These are phyloP conservation scores for Magnaporthiopsis rhizophila DNA, from an alignment of 2,329 filamentous ascomycete genomes.

Conservation along the genomic window DNA sequence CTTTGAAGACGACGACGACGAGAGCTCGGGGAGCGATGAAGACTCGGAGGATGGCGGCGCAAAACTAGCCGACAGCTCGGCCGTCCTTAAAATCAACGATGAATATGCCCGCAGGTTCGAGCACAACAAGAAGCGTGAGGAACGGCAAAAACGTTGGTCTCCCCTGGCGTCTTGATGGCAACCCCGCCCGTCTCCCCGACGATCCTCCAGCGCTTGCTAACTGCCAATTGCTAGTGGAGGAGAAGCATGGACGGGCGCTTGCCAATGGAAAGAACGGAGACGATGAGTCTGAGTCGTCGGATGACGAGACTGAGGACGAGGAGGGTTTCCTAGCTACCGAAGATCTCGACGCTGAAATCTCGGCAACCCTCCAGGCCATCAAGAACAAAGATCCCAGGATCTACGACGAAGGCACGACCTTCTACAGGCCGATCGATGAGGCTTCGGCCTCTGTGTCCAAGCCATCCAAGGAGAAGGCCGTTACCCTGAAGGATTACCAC, in stretches of 20 bases:
- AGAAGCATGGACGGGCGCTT: constrained; percentile 60
- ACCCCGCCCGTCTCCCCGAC: constrained; percentile 7
- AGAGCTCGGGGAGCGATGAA: constrained; percentile 33
- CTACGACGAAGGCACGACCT: constrained; percentile 72
- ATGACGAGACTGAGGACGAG: constrained; percentile 81
- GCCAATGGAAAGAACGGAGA: constrained; percentile 35
- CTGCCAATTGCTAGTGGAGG: constrained; percentile 58
- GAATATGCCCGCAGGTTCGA: constrained; percentile 87
- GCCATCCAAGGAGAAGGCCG: constrained; percentile 66
- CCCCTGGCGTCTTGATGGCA: neutral
- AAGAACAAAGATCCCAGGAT: constrained; percentile 84
- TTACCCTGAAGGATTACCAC: constrained; percentile 86
- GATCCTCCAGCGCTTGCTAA: constrained; percentile 1
- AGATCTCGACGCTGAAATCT: constrained; percentile 78
- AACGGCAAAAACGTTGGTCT: constrained; percentile 59
- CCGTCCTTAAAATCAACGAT: constrained; percentile 71
- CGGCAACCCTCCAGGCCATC: constrained; percentile 79
- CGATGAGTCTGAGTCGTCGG: constrained; percentile 57
- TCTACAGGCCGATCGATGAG: constrained; percentile 54
- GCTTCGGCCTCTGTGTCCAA: constrained; percentile 17
- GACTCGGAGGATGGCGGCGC: constrained; percentile 32
- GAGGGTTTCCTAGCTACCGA: constrained; percentile 80
- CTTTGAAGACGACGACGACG: constrained; percentile 43
- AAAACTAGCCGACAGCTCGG: constrained; percentile 23
- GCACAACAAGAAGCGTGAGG: constrained; percentile 94